Base-by-base conservation (phyloP, 1,284 basidiomycete genomes). In the Marasmius oreades region DNA sequence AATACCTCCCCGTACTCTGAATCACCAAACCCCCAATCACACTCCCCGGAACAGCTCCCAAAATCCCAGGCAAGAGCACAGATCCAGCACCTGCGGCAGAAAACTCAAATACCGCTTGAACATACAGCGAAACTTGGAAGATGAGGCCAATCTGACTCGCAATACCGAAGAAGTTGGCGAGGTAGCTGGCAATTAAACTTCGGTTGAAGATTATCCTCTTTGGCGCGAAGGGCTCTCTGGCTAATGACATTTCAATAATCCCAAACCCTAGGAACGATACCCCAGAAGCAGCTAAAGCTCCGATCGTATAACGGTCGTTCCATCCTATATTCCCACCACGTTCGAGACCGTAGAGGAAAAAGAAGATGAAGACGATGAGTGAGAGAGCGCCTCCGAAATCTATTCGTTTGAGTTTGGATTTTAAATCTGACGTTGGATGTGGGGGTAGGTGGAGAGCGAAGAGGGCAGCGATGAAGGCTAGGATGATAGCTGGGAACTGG, bases 211-310 rank as follows among this genome's bases (percentile, higher is more conserved):
- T 73, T 62, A 86, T 82, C 20, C 77, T 70, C 55, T 69, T 71
- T 0, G 84, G 84, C 0, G 82, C 81, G 60, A 86, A 80, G 2
- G 84, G 84, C 65, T 86, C 84, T 11, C 66, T 66, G 1, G 84
- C 82, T 47, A 77, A 65, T 34, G 70, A 62, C 61, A 75, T 69
- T 65, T 86, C 78, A 52, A 78, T 65, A 48, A 65, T 60, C 3
- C 60, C 63, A 54, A 78, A 78, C 3, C 71, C 44, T 10, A 69
- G 26, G 48, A 70, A 69, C 47, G 69, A 67, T 20, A 70, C 46
- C 7, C 60, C 56, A 37, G 72, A 78, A 6, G 64, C 66, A 3
- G 63, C 51, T 31, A 78, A 63, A 3, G 74, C 65, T 5, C 61
- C 56, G 3, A 74, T 60, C 5, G 77, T 77, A 24, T 69, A 59